Evolutionary conservation across 495 filamentous ascomycete species (phyloP).

Genomic region (Neurospora africana): DNA sequence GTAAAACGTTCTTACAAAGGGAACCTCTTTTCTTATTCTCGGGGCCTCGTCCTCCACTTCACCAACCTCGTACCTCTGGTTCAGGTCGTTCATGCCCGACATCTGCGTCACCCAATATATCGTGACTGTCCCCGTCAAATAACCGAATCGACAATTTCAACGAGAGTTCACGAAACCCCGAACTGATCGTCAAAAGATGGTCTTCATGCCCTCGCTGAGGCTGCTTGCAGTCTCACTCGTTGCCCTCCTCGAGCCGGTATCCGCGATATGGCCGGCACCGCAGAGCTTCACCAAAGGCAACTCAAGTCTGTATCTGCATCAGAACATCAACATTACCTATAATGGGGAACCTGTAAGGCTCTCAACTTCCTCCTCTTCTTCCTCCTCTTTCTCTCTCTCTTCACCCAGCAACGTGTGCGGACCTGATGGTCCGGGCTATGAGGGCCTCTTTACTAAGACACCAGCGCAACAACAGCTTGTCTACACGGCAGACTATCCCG

Average conservation of each 20-base stretch:
- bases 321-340: slow-evolving; percentile 43
- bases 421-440: neutral
- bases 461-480: slow-evolving; percentile 28
- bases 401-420: neutral
- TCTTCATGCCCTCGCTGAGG: slow-evolving; percentile 1
- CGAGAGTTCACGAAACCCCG: neutral
- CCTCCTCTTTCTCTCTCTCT: slow-evolving; percentile 3
- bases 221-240: slow-evolving; percentile 24
- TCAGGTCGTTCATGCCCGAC: neutral
- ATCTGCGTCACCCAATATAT: neutral
- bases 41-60: neutral
- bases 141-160: neutral
- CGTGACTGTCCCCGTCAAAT: neutral
- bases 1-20: neutral
- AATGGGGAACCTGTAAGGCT: slow-evolving; percentile 44
- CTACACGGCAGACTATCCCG: slow-evolving; percentile 30
- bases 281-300: slow-evolving; percentile 39
- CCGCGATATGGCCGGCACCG: slow-evolving; percentile 54
- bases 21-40: neutral
- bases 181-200: neutral
- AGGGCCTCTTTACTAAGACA: slow-evolving; percentile 16
- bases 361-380: slow-evolving; percentile 9
- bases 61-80: neutral
- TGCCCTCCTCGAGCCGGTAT: slow-evolving; percentile 20
- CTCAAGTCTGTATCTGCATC: slow-evolving; percentile 44